phyloP scores from a whole-genome alignment of 306 rosid species.

The Neltuma alba region DNA sequence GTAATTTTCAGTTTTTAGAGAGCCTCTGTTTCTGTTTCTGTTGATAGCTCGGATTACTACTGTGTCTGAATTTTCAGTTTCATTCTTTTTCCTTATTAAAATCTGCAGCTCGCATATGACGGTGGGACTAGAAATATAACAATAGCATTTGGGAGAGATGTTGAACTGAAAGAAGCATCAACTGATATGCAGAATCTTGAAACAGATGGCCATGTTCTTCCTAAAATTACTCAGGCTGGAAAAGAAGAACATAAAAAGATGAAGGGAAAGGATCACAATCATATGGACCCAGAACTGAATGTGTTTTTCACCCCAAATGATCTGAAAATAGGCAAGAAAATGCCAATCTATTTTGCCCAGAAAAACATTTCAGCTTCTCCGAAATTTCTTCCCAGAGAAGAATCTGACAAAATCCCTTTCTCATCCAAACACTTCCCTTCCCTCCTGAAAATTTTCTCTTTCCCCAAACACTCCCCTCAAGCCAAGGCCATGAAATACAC shows the following conservation, averaged over 20 bases:
- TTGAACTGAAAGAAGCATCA: slow-evolving; percentile 21
- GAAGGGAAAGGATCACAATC: slow-evolving; percentile 31
- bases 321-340: slow-evolving; percentile 51
- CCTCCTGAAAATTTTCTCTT: slow-evolving; percentile 60
- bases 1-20: not conserved
- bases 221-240: not conserved
- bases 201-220: slow-evolving; percentile 20
- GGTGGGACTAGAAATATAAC: slow-evolving; percentile 46
- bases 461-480: slow-evolving; percentile 57
- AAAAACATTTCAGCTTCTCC: slow-evolving; percentile 55
- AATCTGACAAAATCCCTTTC: slow-evolving; percentile 68
- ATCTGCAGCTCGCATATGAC: slow-evolving; percentile 43
- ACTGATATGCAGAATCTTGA: slow-evolving; percentile 31
- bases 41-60: not conserved
- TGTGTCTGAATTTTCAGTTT: not conserved
- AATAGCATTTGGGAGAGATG: not conserved
- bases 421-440: slow-evolving; percentile 44
- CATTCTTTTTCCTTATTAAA: not conserved
- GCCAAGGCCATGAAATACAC: slow-evolving; percentile 69
- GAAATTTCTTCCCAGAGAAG: slow-evolving; percentile 60
- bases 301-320: slow-evolving; percentile 69
- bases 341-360: slow-evolving; percentile 59
- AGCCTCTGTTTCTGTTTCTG: not conserved
- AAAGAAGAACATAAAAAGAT: slow-evolving; percentile 31
- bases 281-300: slow-evolving; percentile 49